phyloP scores from a whole-genome alignment of 1,284 basidiomycete genomes.

The Cutaneotrichosporon dermatis region DNA sequence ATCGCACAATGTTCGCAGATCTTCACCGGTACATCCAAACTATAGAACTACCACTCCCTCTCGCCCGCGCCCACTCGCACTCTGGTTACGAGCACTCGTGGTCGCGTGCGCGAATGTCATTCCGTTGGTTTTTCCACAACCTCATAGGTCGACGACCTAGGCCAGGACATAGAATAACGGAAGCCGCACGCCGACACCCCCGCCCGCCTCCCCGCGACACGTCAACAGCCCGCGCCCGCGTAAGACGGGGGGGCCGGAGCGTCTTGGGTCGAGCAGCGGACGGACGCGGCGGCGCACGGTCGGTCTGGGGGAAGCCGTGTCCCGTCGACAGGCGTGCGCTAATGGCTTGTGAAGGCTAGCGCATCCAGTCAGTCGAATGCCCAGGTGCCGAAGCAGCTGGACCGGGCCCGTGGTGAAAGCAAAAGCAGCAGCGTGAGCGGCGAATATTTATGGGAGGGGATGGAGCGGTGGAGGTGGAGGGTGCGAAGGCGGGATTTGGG shows the following conservation, averaged over 20 bases:
- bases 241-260: slow-evolving; percentile 10
- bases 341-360: slow-evolving; percentile 5
- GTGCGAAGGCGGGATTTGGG: no score
- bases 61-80: no score
- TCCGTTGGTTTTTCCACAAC: slow-evolving; percentile 31
- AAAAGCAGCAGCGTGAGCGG: neutral
- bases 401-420: slow-evolving; percentile 23
- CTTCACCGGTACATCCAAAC: no score
- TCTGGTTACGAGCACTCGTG: neutral
- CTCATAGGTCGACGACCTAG: slow-evolving; percentile 27
- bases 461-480: no score
- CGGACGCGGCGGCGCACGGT: slow-evolving; percentile 5
- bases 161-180: slow-evolving; percentile 32
- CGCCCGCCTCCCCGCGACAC: slow-evolving; percentile 10
- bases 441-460: no score
- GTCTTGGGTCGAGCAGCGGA: slow-evolving; percentile 6
- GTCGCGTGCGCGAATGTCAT: slow-evolving; percentile 11
- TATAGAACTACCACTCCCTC: no score
- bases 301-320: slow-evolving; percentile 25
- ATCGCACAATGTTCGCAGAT: no score
- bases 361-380: slow-evolving; percentile 20
- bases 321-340: slow-evolving; percentile 26
- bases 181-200: slow-evolving; percentile 2
- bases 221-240: slow-evolving; percentile 9
- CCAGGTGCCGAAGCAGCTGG: slow-evolving; percentile 1